phyloP scores from a whole-genome alignment of 768 basidiomycete species.

The Leccinum incarnatum region DNA sequence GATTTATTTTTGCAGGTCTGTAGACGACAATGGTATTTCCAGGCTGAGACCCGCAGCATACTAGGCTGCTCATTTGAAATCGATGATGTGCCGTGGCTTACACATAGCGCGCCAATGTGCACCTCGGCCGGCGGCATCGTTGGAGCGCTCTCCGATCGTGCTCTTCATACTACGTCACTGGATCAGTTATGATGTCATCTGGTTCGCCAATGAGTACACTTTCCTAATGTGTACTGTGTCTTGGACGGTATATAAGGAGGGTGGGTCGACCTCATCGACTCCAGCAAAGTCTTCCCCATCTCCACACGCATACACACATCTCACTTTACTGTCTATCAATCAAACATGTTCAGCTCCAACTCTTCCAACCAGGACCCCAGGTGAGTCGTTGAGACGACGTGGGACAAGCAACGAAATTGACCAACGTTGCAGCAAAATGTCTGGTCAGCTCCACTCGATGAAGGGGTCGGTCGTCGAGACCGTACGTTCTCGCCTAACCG shows the following conservation, averaged over 20 bases:
- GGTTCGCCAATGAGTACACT: conserved; percentile 11
- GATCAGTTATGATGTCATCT: conserved; percentile 30
- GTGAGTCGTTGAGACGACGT: conserved; percentile 11
- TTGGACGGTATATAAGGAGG: conserved; percentile 27
- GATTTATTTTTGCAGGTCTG: no score
- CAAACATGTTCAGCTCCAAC: conserved; percentile 4
- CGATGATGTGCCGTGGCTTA: no score
- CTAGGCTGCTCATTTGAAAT: neutral
- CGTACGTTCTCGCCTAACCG: conserved; percentile 17
- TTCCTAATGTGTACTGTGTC: conserved; percentile 30
- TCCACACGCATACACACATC: neutral
- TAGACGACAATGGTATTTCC: no score
- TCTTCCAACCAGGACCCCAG: conserved; percentile 27
- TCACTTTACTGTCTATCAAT: neutral
- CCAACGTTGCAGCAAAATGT: conserved; percentile 27
- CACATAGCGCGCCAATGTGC: no score
- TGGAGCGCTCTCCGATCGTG: neutral
- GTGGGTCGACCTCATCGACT: neutral
- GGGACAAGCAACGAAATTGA: neutral
- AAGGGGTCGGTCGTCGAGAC: conserved; percentile 37
- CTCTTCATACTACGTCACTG: conserved; percentile 21
- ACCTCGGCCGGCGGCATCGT: neutral
- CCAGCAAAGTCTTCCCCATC: conserved; percentile 3
- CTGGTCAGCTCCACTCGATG: conserved; percentile 36
- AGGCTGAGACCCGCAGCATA: no score